Percentiles rank a stretch among this genome's conserved stretches.
phyloP scores from a whole-genome alignment of 148 eudicot genomes.

The Rhododendron simsii region DNA sequence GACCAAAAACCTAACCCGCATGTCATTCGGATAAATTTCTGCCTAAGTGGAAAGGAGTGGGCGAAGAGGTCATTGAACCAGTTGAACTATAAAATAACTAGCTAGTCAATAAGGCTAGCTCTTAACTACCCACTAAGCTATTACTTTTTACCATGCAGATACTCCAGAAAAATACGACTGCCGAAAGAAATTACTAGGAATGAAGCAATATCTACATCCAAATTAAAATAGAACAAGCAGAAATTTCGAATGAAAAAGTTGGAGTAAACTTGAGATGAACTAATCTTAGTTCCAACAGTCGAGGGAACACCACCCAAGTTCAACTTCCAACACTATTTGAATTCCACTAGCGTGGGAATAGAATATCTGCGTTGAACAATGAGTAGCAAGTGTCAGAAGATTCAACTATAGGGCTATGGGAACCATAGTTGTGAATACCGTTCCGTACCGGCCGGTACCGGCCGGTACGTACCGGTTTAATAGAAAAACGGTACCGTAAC shows the following conservation, averaged over 20 bases:
- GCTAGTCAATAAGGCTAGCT: neutral
- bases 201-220: neutral
- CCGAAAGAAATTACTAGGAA: neutral
- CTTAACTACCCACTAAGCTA: conserved; percentile 14
- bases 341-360: neutral
- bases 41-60: no score
- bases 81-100: no score
- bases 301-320: neutral
- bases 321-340: neutral
- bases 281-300: neutral
- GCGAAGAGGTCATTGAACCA: no score
- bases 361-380: neutral
- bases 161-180: conserved; percentile 18
- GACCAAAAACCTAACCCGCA: no score
- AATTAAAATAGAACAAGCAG: neutral
- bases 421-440: no score
- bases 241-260: neutral
- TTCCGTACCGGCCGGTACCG: no score
- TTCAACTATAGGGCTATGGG: neutral
- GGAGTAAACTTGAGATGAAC: neutral
- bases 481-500: no score
- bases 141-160: no score
- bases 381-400: neutral
- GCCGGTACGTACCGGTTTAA: no score
- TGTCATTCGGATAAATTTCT: no score